Conservation (phyloP, 768 basidiomycete genomes). For the Hericium alpestre region DNA sequence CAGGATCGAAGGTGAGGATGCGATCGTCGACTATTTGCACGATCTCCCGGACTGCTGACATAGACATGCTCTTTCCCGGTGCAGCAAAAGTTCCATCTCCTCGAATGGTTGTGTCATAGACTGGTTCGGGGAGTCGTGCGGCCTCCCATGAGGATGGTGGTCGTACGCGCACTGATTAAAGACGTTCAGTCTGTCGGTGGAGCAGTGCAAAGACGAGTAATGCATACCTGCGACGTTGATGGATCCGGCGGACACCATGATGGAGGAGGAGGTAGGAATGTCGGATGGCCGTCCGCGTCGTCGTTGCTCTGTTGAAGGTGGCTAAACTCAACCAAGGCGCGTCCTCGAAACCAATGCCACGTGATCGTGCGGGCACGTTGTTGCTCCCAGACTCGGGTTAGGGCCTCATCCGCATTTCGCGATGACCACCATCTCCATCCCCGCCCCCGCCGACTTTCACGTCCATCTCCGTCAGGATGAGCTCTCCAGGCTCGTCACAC, state of each 20-base stretch:
- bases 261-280: constrained; percentile 7
- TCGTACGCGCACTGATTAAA: constrained; percentile 69
- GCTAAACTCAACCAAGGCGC: not conserved
- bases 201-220: not conserved
- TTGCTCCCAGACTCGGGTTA: not conserved
- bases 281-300: not conserved
- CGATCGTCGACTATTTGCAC: constrained; percentile 90
- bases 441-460: constrained; percentile 85
- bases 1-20: constrained; percentile 91
- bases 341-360: not conserved
- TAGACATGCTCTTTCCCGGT: constrained; percentile 40
- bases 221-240: constrained; percentile 74
- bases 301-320: not conserved
- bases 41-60: constrained; percentile 59
- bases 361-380: not conserved
- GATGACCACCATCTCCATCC: constrained; percentile 32
- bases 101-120: constrained; percentile 59
- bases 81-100: constrained; percentile 82
- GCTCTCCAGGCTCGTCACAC: constrained; percentile 73
- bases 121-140: constrained; percentile 68
- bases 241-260: constrained; percentile 77
- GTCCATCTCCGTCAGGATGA: constrained; percentile 90
- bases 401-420: constrained; percentile 12
- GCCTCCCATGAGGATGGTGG: constrained; percentile 82
- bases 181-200: not conserved